Evolutionary conservation across 805 yeast genomes (phyloP).

Genomic region (Yarrowia bubula): DNA sequence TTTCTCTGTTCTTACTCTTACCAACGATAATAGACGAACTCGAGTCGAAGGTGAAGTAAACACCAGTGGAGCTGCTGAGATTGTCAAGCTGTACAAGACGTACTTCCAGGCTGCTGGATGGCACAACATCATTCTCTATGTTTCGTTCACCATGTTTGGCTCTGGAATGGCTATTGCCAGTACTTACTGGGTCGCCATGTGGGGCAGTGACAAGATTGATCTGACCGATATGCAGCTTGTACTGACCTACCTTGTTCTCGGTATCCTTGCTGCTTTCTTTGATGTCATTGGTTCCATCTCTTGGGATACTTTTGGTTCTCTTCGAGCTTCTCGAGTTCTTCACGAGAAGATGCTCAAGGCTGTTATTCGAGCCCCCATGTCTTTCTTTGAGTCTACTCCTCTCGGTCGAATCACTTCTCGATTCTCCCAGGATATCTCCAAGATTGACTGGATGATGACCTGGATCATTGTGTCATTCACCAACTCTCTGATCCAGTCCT

Average conservation of each 20-base stretch:
- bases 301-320: slow-evolving; percentile 48
- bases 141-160: slow-evolving; percentile 47
- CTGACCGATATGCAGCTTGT: slow-evolving; percentile 57
- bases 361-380: slow-evolving; percentile 88
- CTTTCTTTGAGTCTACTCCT: slow-evolving; percentile 92
- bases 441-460: slow-evolving; percentile 70
- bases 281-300: slow-evolving; percentile 56
- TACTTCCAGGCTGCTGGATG: slow-evolving; percentile 79
- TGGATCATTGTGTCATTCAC: slow-evolving; percentile 41
- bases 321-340: slow-evolving; percentile 39
- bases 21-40: not conserved
- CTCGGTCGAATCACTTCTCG: slow-evolving; percentile 88
- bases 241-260: slow-evolving; percentile 67
- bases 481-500: slow-evolving; percentile 43
- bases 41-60: slow-evolving; percentile 7
- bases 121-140: slow-evolving; percentile 28
- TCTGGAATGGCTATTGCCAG: slow-evolving; percentile 60
- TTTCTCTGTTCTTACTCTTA: not conserved
- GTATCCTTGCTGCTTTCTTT: slow-evolving; percentile 48
- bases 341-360: slow-evolving; percentile 74
- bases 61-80: slow-evolving; percentile 6
- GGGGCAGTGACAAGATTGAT: slow-evolving; percentile 77
- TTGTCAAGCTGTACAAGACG: slow-evolving; percentile 63
- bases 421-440: slow-evolving; percentile 84
- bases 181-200: slow-evolving; percentile 81